phyloP scores from a whole-genome alignment of 257 asterid species.

The Lycium barbarum region DNA sequence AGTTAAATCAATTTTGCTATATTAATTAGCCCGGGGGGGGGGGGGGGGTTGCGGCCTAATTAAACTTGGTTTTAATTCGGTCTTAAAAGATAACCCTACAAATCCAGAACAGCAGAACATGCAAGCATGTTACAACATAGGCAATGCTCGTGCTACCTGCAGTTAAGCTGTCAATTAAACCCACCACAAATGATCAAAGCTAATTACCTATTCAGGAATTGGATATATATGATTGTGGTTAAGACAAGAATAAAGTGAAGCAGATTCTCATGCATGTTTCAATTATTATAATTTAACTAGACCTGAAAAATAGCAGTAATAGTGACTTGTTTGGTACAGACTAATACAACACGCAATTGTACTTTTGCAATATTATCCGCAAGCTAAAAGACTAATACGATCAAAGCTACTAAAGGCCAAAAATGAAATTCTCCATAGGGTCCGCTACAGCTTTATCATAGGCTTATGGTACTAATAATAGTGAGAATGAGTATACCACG shows the following conservation, averaged over 20 bases:
- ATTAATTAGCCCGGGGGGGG: not conserved
- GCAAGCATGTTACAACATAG: conserved; percentile 16
- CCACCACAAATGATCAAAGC: not conserved
- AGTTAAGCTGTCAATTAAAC: conserved; percentile 9
- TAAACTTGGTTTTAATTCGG: not conserved
- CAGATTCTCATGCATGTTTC: not conserved
- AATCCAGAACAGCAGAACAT: conserved; percentile 10
- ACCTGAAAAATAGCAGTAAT: conserved; percentile 1
- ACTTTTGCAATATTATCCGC: not conserved
- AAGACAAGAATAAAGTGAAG: not conserved
- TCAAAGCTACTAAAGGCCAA: not conserved
- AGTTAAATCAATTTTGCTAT: not conserved
- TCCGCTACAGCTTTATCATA: conserved; percentile 20
- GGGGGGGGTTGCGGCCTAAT: not conserved
- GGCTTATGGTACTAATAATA: conserved; percentile 14
- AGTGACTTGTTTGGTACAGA: not conserved
- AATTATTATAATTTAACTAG: not conserved
- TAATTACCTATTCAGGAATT: not conserved
- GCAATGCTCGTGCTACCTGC: not conserved
- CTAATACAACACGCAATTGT: not conserved
- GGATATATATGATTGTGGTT: not conserved
- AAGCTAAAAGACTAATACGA: not conserved
- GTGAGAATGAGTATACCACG: not conserved
- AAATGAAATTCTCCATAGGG: conserved; percentile 20
- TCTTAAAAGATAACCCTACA: not conserved